Evolutionary conservation across 306 rosid genomes (phyloP).

Genomic region (Acacia confusa): DNA sequence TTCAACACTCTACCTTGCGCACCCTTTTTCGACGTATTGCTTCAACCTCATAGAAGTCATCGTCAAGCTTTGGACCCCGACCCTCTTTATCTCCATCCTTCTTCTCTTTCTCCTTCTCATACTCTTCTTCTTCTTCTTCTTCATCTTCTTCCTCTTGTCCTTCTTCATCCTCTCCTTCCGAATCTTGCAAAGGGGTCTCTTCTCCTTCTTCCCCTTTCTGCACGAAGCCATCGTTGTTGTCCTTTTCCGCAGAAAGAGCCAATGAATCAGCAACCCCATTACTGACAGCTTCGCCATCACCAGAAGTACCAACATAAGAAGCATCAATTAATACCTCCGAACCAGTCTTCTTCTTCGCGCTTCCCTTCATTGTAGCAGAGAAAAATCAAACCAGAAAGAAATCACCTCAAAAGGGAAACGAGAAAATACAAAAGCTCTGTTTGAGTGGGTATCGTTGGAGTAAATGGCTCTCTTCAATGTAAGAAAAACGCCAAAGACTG

Average conservation of each 20-base stretch:
- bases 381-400: not conserved
- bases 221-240: constrained; percentile 8
- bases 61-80: constrained; percentile 63
- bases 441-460: too few relatives aligned
- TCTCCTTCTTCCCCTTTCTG: constrained; percentile 10
- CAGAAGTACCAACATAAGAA: constrained; percentile 1
- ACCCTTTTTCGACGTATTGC: constrained; percentile 79
- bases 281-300: not conserved
- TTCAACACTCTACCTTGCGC: constrained; percentile 54
- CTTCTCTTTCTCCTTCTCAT: constrained; percentile 35
- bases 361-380: constrained; percentile 46
- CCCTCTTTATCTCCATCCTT: constrained; percentile 37
- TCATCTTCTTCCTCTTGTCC: constrained; percentile 39
- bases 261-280: constrained; percentile 13
- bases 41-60: constrained; percentile 81
- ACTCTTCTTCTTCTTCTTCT: constrained; percentile 30
- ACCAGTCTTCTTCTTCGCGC: constrained; percentile 45
- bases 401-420: not conserved
- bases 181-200: constrained; percentile 24
- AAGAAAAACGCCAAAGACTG: too few relatives aligned
- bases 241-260: constrained; percentile 12
- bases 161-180: constrained; percentile 29
- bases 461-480: too few relatives aligned
- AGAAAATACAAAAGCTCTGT: not conserved
- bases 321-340: constrained; percentile 34